Base-by-base conservation (phyloP, 129 eudicot species). In the Flaveria ramosissima region DNA sequence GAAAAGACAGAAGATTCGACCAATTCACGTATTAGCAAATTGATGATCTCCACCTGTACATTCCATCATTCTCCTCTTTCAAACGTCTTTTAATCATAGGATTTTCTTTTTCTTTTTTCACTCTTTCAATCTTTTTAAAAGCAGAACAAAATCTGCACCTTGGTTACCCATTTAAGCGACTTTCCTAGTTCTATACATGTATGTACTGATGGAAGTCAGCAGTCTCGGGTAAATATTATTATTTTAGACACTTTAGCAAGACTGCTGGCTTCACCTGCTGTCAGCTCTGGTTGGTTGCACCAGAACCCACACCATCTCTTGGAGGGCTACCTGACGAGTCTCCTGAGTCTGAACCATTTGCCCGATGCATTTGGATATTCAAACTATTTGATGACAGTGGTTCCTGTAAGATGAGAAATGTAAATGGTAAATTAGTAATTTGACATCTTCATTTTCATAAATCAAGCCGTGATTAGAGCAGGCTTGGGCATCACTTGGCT, bases 301-400 rank as follows among this genome's bases (percentile, higher is more conserved):
- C 64, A 68, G 73, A 83, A 43, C 76, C 79, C 41, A 78, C 71
- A 80, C 83, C 86, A 36, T 70, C 88, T 26, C 80, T 86, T 27
- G 72, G 76, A 55, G 82, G 80, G 79, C 79, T 85, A 42, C 77
- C 86, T 15, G 79, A 65, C 20, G 88, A 76, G 53, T 85, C 85
- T 9, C 73, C 88, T 0, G 81, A 80, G 36, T 79, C 89, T 68
- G 85, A 85, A 48, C 78, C 90, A 74, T 85, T 82, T 67, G 87
- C 73, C 74, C 60, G 76, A 68, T 79, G 80, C 47, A 81, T 70
- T 78, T 85, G 87, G 50, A 90, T 75, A 83, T 85, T 90, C 69
- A 87, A 78, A 78, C 89, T 76, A 76, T 53, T 84, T 3, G 88
- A 79, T 6, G 85, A 80, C 51, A 77, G 80, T 66, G 84, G 83